These are phyloP conservation scores for Globisporangium okanoganense DNA, from an alignment of 352 stramenopile genomes.

Conservation along the genomic window DNA sequence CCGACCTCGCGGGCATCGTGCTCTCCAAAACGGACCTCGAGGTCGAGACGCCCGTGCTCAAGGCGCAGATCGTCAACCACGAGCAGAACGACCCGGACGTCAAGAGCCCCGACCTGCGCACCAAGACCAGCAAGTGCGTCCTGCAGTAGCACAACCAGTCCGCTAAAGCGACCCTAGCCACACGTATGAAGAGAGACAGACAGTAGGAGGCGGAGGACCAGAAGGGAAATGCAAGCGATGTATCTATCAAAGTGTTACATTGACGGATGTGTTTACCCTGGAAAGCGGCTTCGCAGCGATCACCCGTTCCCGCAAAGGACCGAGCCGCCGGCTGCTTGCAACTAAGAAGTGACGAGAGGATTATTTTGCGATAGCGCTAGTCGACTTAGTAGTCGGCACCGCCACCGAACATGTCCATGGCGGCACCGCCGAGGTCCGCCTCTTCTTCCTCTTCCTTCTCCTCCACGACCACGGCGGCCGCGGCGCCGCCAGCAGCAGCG, in stretches of 20 bases:
- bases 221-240: conserved; percentile 17
- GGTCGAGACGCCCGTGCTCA: conserved; percentile 79
- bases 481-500: conserved; percentile 43
- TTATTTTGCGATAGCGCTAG: background rate
- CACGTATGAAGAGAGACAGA: background rate
- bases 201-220: background rate
- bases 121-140: conserved; percentile 42
- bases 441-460: conserved; percentile 83
- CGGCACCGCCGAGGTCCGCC: conserved; percentile 72
- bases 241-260: conserved; percentile 78
- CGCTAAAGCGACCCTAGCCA: too few species aligned
- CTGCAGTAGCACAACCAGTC: conserved; percentile 31
- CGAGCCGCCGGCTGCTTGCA: background rate
- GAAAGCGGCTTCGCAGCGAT: conserved; percentile 8
- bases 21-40: conserved; percentile 87
- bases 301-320: background rate
- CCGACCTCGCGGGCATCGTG: conserved; percentile 77
- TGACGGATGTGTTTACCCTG: conserved; percentile 58
- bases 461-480: conserved; percentile 53
- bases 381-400: conserved; percentile 82
- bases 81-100: conserved; percentile 88
- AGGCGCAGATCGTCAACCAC: conserved; percentile 92
- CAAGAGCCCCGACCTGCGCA: conserved; percentile 68
- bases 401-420: conserved; percentile 89
- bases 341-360: conserved; percentile 16